A percentile compares a stretch with the other conserved stretches of the same genome.
These are phyloP conservation scores for Uronychia setigera DNA, from an alignment of 73 alveolate species.

Conservation along the genomic window DNA sequence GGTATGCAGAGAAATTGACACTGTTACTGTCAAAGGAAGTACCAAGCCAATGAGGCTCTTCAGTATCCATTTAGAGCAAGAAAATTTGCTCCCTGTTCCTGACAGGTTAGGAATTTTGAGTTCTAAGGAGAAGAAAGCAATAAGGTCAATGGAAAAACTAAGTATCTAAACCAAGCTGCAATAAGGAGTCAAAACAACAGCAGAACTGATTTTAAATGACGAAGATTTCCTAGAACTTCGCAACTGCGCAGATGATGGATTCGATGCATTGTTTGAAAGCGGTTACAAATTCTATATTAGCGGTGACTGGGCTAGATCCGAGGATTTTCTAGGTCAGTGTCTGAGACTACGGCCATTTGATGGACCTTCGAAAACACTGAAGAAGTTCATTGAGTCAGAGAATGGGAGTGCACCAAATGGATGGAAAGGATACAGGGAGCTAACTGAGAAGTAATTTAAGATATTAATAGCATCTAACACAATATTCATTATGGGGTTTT, in stretches of 20 bases:
- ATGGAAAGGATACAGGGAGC: conserved; percentile 65
- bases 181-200: conserved; percentile 20
- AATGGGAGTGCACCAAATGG: conserved; percentile 49
- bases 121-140: conserved; percentile 1
- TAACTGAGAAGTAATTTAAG: conserved; percentile 72
- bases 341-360: conserved; percentile 46
- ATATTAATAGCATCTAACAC: no score
- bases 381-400: conserved; percentile 21
- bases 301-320: conserved; percentile 41
- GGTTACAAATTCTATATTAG: conserved; percentile 30
- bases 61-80: conserved; percentile 80
- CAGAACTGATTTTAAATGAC: conserved; percentile 19
- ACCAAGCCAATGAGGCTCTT: conserved; percentile 78
- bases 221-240: conserved; percentile 31
- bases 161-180: background rate
- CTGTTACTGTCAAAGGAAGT: conserved; percentile 91
- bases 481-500: no score
- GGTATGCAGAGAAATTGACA: conserved; percentile 76
- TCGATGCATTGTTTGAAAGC: conserved; percentile 16
- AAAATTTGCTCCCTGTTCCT: conserved; percentile 14
- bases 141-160: conserved; percentile 24
- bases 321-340: conserved; percentile 7
- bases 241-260: conserved; percentile 10
- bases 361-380: conserved; percentile 49
- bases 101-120: conserved; percentile 7